phyloP scores from a whole-genome alignment of 495 filamentous ascomycete genomes.

The Xanthoparmelia taractica region DNA sequence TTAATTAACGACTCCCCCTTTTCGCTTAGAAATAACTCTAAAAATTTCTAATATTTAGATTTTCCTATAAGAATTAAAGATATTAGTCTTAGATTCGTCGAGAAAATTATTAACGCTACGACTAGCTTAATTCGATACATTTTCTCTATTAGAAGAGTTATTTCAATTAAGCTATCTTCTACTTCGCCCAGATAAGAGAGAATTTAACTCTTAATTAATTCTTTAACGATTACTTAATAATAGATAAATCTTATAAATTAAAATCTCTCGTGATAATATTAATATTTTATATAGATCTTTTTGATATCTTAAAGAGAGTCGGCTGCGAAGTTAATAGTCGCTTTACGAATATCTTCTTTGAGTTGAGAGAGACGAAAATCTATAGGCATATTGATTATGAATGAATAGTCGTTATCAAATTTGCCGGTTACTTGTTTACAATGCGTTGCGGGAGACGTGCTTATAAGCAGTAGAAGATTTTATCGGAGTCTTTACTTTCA shows the following conservation, averaged over 20 bases:
- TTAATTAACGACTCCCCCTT: slow-evolving; percentile 43
- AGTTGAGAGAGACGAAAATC: too few species aligned
- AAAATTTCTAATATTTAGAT: slow-evolving; percentile 36
- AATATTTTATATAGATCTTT: too few species aligned
- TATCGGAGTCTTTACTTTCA: too few species aligned
- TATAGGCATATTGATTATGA: too few species aligned
- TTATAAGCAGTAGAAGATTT: too few species aligned
- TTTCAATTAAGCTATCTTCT: slow-evolving; percentile 38
- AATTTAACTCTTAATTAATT: slow-evolving; percentile 44
- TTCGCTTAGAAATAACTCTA: slow-evolving; percentile 42
- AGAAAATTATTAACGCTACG: slow-evolving; percentile 44
- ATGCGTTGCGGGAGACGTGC: too few species aligned
- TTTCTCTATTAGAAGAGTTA: slow-evolving; percentile 46
- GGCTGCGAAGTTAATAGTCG: too few species aligned
- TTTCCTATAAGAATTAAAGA: slow-evolving; percentile 41
- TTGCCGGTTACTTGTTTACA: too few species aligned
- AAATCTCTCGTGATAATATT: slow-evolving; percentile 35
- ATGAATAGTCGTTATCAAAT: too few species aligned
- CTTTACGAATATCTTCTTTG: too few species aligned
- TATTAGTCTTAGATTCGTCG: slow-evolving; percentile 43
- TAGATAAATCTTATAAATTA: slow-evolving; percentile 41
- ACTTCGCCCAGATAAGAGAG: slow-evolving; percentile 38
- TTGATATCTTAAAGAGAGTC: too few species aligned
- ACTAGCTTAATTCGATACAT: slow-evolving; percentile 44
- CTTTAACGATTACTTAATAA: slow-evolving; percentile 33